These are phyloP conservation scores for Kluyveromyces siamensis DNA, from an alignment of 805 yeast species.

Conservation along the genomic window DNA sequence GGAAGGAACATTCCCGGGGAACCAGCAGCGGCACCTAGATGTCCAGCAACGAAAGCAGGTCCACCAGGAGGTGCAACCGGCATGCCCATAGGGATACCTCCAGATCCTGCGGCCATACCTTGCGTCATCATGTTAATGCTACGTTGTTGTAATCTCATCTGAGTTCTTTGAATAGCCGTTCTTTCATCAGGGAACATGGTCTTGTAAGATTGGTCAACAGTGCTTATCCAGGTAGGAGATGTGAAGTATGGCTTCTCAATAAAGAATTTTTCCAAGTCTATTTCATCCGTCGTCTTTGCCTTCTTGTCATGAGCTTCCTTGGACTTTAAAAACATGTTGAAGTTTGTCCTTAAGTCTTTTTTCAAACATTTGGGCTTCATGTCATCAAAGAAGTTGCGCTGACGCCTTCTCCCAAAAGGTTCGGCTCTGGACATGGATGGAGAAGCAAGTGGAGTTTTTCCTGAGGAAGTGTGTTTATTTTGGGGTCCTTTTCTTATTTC, in stretches of 20 bases:
- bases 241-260: conserved; percentile 62
- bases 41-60: conserved; percentile 22
- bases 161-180: conserved; percentile 22
- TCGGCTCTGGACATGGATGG: conserved; percentile 12
- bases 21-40: conserved; percentile 8
- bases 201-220: conserved; percentile 48
- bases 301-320: conserved; percentile 29
- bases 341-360: conserved; percentile 34
- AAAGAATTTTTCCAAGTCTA: conserved; percentile 27
- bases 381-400: conserved; percentile 22
- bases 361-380: conserved; percentile 16
- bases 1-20: conserved; percentile 27
- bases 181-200: conserved; percentile 39
- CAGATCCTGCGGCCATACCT: conserved; percentile 10
- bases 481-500: conserved; percentile 14
- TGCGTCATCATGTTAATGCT: conserved; percentile 23
- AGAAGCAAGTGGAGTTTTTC: conserved; percentile 16
- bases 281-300: conserved; percentile 12
- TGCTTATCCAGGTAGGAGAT: conserved; percentile 69
- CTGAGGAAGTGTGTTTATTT: conserved; percentile 20
- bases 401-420: conserved; percentile 17
- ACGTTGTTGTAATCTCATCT: conserved; percentile 25
- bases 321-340: conserved; percentile 45
- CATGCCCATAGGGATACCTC: conserved; percentile 23
- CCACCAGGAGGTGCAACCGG: conserved; percentile 19